Base-by-base conservation (phyloP, 2,329 filamentous ascomycete species). In the Fusarium cyanostomum region DNA sequence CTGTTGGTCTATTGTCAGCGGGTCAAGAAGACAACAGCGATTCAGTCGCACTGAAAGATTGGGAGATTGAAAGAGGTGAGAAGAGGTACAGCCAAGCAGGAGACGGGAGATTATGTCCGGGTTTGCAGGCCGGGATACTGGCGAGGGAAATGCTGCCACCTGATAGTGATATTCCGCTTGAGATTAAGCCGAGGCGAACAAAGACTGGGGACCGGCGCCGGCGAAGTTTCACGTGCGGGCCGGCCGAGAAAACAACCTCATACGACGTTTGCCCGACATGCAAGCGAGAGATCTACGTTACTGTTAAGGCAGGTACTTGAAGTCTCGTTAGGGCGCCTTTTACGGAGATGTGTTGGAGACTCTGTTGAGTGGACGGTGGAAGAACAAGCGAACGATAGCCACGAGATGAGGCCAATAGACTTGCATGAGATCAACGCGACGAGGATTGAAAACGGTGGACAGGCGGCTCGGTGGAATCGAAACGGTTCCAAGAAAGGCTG, bases 101-200 rank as follows among this genome's bases (percentile, higher is more conserved):
- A 48, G 46, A 49, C 18, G 39, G 28, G 44, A 59, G 53, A 46
- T 53, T 45, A 61, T 51, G 62, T 42, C 21, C 18, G 41, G 28
- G 43, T 37, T 41, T 31, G 31, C 39, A 45, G 45, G 55, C 62
- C 34, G 51, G 43, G 53, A 45, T 63, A 26, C 39, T 44, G 45
- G 37, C 28, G 53, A 68, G 49, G 60, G 52, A 39, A 55, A 56
- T 49, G 42, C 55, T 55, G 58, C 62, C 45, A 69, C 51, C 50
- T 56, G 42, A 55, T 24, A 46, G 38, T 53, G 61, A 52, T 57
- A 51, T 52, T 61, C 58, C 56, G 24, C 34, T 59, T 51, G 58
- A 63, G 52, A 64, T 66, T 56, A 68, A 64, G 64, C 67, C 67
- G 66, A 66, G 66, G 58, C 59, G 67, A 68, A 57, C 26, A 63